Evolutionary conservation across 345 rosid genomes (phyloP).

Genomic region (Rhodamnia argentea): DNA sequence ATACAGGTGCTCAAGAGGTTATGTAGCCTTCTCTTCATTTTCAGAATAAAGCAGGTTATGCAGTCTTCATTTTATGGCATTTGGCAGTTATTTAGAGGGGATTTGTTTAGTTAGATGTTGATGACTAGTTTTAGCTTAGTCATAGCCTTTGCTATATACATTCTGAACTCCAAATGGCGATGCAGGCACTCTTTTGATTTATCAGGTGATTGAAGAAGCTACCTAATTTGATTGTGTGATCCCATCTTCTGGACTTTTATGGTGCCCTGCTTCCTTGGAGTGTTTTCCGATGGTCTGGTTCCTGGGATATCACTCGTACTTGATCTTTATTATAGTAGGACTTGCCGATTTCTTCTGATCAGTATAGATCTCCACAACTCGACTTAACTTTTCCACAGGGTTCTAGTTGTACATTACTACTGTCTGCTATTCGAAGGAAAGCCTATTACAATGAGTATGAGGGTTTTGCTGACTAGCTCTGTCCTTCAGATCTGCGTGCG

Average conservation of each 20-base stretch:
- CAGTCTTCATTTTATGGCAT: not conserved
- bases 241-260: constrained; percentile 12
- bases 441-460: not conserved
- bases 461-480: not conserved
- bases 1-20: not conserved
- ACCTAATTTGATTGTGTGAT: constrained; percentile 21
- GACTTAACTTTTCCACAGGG: not conserved
- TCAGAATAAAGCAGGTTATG: not conserved
- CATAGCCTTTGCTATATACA: constrained; percentile 8
- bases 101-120: not conserved
- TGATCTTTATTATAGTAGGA: not conserved
- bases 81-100: not conserved
- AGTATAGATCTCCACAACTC: not conserved
- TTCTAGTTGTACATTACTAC: not conserved
- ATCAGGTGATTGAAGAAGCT: constrained; percentile 23
- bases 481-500: not conserved
- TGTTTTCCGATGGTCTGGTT: constrained; percentile 1
- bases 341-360: not conserved
- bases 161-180: constrained; percentile 32
- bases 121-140: constrained; percentile 7
- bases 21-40: not conserved
- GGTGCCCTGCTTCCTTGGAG: constrained; percentile 17
- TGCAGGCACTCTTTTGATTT: constrained; percentile 34
- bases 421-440: not conserved
- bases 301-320: not conserved